These are phyloP conservation scores for Gnomoniopsis smithogilvyi DNA, from an alignment of 2,329 filamentous ascomycete genomes.

Conservation along the genomic window DNA sequence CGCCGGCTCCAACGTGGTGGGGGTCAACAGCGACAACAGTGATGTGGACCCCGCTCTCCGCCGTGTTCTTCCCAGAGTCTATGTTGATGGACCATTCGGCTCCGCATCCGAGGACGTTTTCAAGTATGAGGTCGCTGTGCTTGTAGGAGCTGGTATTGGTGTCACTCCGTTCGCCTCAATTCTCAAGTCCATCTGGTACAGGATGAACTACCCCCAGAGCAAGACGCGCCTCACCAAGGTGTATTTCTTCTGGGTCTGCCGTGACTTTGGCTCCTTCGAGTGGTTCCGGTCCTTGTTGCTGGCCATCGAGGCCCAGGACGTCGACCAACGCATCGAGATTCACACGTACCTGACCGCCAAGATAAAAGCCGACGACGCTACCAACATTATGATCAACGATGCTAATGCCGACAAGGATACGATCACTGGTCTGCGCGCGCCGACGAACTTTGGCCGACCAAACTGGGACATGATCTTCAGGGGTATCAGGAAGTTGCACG, in stretches of 20 bases:
- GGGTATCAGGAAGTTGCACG: conserved; percentile 75
- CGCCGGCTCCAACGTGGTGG: conserved; percentile 64
- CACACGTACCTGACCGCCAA: conserved; percentile 85
- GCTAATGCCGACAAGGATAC: conserved; percentile 80
- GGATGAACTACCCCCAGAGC: conserved; percentile 82
- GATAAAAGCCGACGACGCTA: conserved; percentile 81
- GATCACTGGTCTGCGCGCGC: conserved; percentile 77
- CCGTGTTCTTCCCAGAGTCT: conserved; percentile 73
- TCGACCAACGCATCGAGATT: conserved; percentile 82
- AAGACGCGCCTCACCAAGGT: conserved; percentile 79
- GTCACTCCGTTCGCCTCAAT: conserved; percentile 86
- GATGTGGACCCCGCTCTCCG: conserved; percentile 69
- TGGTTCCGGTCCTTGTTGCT: conserved; percentile 84
- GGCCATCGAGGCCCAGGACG: conserved; percentile 82
- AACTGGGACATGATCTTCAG: conserved; percentile 93
- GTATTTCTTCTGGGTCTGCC: conserved; percentile 91
- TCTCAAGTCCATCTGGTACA: conserved; percentile 89
- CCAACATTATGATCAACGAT: conserved; percentile 92
- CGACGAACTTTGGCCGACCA: conserved; percentile 81
- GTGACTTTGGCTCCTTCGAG: conserved; percentile 84
- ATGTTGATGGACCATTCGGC: conserved; percentile 82
- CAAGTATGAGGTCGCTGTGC: conserved; percentile 77
- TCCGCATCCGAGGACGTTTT: conserved; percentile 86
- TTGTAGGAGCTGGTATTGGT: conserved; percentile 81
- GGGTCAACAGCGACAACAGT: conserved; percentile 55